Conservation (phyloP, 1,284 basidiomycete species). For the Fomitopsis palustris region DNA sequence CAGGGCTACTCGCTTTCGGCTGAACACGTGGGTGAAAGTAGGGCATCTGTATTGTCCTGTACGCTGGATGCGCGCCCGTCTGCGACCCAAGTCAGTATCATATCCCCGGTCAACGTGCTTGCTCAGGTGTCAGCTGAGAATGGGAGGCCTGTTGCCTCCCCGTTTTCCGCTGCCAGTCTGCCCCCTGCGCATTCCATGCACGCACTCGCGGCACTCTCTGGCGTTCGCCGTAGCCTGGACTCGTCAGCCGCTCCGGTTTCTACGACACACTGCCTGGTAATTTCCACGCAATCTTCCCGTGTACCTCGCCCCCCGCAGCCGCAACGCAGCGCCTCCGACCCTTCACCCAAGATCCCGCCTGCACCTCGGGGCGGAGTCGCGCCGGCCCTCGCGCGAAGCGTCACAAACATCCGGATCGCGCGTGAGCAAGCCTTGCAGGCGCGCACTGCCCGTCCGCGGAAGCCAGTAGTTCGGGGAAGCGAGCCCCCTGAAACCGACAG, state of each 20-base stretch:
- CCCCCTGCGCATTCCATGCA: not conserved
- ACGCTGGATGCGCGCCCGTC: no score
- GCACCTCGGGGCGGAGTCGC: slow-evolving; percentile 8
- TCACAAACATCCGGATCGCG: slow-evolving; percentile 10
- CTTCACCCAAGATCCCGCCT: not conserved
- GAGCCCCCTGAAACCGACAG: not conserved
- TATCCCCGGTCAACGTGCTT: not conserved
- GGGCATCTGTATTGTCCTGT: not conserved
- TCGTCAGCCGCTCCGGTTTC: not conserved
- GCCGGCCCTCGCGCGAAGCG: slow-evolving; percentile 9
- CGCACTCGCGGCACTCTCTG: not conserved
- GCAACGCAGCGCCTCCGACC: not conserved
- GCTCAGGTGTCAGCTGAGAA: not conserved
- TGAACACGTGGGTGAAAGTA: not conserved
- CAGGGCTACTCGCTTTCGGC: not conserved
- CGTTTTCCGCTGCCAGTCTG: not conserved
- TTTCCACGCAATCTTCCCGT: not conserved
- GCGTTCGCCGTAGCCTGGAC: not conserved
- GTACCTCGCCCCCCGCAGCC: not conserved
- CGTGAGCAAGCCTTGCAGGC: slow-evolving; percentile 6
- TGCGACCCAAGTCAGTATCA: no score
- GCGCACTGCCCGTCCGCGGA: not conserved
- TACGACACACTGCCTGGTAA: not conserved
- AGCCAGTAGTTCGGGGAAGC: not conserved
- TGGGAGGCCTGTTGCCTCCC: no score